Evolutionary conservation across 2,329 filamentous ascomycete genomes (phyloP).

Genomic region (Neofusicoccum kwambonambiense): DNA sequence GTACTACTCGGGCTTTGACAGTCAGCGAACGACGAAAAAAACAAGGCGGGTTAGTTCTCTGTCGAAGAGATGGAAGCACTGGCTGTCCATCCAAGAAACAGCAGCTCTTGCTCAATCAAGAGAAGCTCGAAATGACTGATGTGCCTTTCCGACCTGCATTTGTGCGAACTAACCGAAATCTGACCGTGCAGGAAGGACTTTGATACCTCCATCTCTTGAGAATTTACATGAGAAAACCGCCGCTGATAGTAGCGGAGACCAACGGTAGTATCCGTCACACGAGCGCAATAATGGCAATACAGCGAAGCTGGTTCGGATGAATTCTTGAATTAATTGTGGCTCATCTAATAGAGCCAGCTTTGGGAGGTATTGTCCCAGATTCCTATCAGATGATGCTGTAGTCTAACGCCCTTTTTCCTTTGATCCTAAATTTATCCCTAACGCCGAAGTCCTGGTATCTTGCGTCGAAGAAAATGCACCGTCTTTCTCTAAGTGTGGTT

Average conservation of each 20-base stretch:
- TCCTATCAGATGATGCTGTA: too few species aligned
- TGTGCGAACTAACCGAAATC: background rate
- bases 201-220: too few species aligned
- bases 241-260: too few species aligned
- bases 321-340: background rate
- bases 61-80: background rate
- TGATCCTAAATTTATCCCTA: background rate
- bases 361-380: background rate
- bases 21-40: background rate
- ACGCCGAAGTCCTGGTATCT: constrained; percentile 1
- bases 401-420: background rate
- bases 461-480: background rate
- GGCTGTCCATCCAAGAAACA: background rate
- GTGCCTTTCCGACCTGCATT: background rate
- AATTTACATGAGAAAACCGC: too few species aligned
- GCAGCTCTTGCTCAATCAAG: constrained; percentile 5
- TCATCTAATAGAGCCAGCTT: background rate
- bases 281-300: background rate
- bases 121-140: background rate
- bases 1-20: constrained; percentile 7
- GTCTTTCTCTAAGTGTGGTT: background rate
- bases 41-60: background rate
- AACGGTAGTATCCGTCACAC: too few species aligned
- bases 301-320: background rate
- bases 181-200: too few species aligned